These are phyloP conservation scores for Fusarium cicatricum DNA, from an alignment of 2,329 filamentous ascomycete species.

Conservation along the genomic window DNA sequence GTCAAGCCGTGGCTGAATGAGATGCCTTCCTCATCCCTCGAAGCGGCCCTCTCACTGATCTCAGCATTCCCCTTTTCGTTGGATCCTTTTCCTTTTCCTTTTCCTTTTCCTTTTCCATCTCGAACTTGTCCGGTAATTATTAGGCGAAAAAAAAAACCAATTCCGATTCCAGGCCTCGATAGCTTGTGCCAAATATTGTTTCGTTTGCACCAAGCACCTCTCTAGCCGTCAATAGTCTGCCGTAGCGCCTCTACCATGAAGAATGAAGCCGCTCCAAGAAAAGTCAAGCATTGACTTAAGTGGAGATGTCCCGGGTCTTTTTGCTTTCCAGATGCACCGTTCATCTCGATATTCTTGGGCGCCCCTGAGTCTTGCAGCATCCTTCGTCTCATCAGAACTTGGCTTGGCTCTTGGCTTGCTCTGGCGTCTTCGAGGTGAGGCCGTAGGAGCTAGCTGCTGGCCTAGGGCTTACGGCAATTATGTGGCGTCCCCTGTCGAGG, in stretches of 20 bases:
- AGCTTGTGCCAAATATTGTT: constrained; percentile 32
- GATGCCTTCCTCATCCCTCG: constrained; percentile 3
- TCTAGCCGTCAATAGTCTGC: constrained; percentile 30
- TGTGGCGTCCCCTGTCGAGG: constrained; percentile 4
- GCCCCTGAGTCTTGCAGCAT: constrained; percentile 28
- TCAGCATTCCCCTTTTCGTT: constrained; percentile 1
- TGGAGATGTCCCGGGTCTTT: constrained; percentile 7
- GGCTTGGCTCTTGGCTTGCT: neutral
- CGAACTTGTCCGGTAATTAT: neutral
- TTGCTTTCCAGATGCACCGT: constrained; percentile 4
- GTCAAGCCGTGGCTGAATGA: constrained; percentile 17
- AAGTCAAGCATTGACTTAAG: constrained; percentile 8
- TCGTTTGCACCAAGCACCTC: constrained; percentile 26
- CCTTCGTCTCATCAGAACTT: neutral
- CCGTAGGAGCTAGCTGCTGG: constrained; percentile 10
- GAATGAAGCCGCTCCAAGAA: constrained; percentile 1
- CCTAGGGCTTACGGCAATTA: constrained; percentile 7
- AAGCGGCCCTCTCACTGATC: constrained; percentile 20
- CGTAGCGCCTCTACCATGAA: constrained; percentile 10
- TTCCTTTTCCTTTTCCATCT: constrained; percentile 1
- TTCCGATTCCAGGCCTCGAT: constrained; percentile 28
- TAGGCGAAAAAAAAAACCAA: constrained; percentile 2
- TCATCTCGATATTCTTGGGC: neutral
- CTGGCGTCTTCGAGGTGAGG: neutral
- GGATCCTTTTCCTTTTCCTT: constrained; percentile 5